Percentiles rank a stretch among this genome's conserved stretches.
These are phyloP conservation scores for Triticum timopheevii DNA, from an alignment of 176 grass and related monocot species.

Conservation along the genomic window DNA sequence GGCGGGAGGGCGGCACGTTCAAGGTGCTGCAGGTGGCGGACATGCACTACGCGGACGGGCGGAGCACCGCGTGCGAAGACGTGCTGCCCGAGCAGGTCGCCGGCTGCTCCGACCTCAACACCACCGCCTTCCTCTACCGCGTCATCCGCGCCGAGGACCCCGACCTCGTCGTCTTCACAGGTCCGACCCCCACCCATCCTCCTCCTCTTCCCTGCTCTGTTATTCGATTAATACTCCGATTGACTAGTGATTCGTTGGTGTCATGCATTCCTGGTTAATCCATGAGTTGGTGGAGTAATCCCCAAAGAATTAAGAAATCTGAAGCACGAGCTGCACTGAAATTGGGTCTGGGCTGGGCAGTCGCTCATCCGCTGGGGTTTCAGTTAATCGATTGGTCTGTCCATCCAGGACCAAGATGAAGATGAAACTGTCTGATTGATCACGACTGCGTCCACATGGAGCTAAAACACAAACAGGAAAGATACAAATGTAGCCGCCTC, in stretches of 20 bases:
- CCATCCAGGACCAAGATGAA: neutral
- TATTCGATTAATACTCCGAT: too few species aligned
- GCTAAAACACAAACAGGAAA: neutral
- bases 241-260: neutral
- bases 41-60: constrained; percentile 93
- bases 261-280: too few species aligned
- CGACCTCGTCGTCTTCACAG: constrained; percentile 96
- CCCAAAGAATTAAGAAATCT: neutral
- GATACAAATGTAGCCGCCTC: neutral
- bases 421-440: neutral
- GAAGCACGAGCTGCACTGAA: neutral
- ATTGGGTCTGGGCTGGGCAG: neutral
- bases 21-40: constrained; percentile 95
- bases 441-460: neutral
- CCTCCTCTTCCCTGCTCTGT: neutral
- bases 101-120: constrained; percentile 95
- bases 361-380: neutral
- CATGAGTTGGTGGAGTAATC: neutral
- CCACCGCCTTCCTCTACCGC: constrained; percentile 87
- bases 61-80: constrained; percentile 59
- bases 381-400: neutral
- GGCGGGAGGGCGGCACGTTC: constrained; percentile 57
- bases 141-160: constrained; percentile 79
- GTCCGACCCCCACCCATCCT: neutral
- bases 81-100: constrained; percentile 57